A percentile compares a stretch with the other conserved stretches of the same genome.
Conservation (phyloP, 139 green algal species). For the Helicosporidium sp. region DNA sequence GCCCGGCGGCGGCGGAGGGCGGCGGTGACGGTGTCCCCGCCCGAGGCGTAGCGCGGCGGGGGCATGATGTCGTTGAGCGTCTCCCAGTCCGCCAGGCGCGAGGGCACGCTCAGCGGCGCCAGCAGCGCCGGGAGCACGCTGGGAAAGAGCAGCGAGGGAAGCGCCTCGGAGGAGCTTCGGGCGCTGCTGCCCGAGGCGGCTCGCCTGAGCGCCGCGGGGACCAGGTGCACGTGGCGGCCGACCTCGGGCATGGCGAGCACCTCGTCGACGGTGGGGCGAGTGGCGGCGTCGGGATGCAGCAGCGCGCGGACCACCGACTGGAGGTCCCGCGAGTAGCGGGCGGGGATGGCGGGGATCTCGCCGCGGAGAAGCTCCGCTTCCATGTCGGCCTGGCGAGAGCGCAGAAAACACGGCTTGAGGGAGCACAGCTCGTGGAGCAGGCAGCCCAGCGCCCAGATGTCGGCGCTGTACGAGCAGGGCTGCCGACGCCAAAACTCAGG, state of each 20-base stretch:
- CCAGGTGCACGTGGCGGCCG: not conserved
- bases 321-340: slow-evolving; percentile 3
- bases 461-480: slow-evolving; percentile 58
- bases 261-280: slow-evolving; percentile 6
- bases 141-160: not conserved
- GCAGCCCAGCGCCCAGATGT: slow-evolving; percentile 66
- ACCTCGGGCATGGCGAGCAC: slow-evolving; percentile 2
- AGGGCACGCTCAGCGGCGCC: not conserved
- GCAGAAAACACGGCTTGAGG: slow-evolving; percentile 3
- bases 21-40: not conserved
- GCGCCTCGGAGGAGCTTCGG: not conserved
- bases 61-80: slow-evolving; percentile 1
- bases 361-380: not conserved
- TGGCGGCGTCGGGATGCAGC: slow-evolving; percentile 1
- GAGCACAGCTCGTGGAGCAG: slow-evolving; percentile 62
- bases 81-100: not conserved
- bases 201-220: not conserved
- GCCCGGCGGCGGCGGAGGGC: not conserved
- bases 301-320: slow-evolving; percentile 1
- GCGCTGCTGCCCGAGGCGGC: slow-evolving; percentile 1
- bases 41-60: not conserved
- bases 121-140: not conserved
- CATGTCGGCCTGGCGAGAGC: not conserved
- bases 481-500: slow-evolving; percentile 58
- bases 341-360: not conserved